Base-by-base conservation (phyloP, 768 basidiomycete genomes). In the Paxillus ammoniavirescens region DNA sequence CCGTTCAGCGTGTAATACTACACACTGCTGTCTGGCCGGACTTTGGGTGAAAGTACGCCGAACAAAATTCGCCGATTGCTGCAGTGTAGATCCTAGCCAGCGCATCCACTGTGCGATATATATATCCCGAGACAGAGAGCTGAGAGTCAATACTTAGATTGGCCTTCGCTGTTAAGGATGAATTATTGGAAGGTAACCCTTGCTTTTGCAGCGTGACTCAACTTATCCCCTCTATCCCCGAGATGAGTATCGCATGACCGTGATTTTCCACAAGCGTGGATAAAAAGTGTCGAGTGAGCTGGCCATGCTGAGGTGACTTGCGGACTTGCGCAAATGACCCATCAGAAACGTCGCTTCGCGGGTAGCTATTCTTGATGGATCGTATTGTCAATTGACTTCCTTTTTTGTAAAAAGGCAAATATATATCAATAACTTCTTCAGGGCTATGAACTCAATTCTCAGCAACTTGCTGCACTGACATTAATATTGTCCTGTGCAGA, bases 181-280 rank as follows among this genome's bases (percentile, higher is more conserved):
- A 5, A 36, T 40, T 17, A 9, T n/a, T 14, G 2, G 9, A 40
- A 40, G 8, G 17, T 1, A 33, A 23, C 43, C n/a, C 17, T 13
- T 23, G 14, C 12, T 30, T 14, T 43, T 18, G 18, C 42, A 43
- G 31, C 8, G 8, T 12, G 5, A 23, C 17, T 42, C 10, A 10
- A 2, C n/a, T 36, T 38, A 35, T 35, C 65, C 64, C 28, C 63
- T 56, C 54, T 62, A 65, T 62, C 57, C 28, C 63, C 64, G 55
- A 9, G 31, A 5, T 36, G 36, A 8, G 15, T 21, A 28, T 26
- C 42, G 40, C 33, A 26, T 36, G 47, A 40, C 36, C 10, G 37
- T 41, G 4, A 5, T 35, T 41, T 23, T 28, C 17, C 30, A 49
- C 41, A 17, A 31, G 51, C 26, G 12, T 18, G 33, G 36, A 28